Conservation (phyloP, 2,329 filamentous ascomycete genomes). For the Penicillium nordicum region DNA sequence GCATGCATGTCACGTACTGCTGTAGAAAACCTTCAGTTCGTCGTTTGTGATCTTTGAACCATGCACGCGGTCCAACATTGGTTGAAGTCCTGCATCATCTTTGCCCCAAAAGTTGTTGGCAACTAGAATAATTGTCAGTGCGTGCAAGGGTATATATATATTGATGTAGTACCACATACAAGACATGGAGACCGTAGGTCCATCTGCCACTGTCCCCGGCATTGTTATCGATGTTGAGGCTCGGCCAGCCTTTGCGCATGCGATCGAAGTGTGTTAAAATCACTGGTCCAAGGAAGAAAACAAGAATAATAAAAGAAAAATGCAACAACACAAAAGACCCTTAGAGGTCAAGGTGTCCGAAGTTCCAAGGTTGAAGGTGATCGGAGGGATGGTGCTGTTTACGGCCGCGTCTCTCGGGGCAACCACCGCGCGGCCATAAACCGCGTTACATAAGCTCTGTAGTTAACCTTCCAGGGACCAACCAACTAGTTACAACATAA, state of each 20-base stretch:
- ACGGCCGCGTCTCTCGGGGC: constrained; percentile 25
- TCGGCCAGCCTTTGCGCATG: constrained; percentile 39
- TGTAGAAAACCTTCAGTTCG: constrained; percentile 89
- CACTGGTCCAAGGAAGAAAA: constrained; percentile 9
- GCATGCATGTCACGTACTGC: constrained; percentile 53
- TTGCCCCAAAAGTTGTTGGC: constrained; percentile 99
- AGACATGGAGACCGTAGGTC: constrained; percentile 64
- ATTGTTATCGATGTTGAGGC: constrained; percentile 44
- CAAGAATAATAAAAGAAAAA: constrained; percentile 2
- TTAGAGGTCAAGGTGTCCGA: constrained; percentile 18
- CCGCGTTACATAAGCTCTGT: constrained; percentile 12
- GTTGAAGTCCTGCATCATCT: constrained; percentile 91
- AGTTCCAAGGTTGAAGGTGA: constrained; percentile 12
- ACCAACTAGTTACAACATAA: no score
- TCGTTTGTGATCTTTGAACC: constrained; percentile 92
- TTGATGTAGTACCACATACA: constrained; percentile 47
- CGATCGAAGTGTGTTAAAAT: constrained; percentile 12
- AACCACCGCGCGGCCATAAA: constrained; percentile 14
- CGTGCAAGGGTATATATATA: background rate
- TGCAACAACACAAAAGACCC: constrained; percentile 15
- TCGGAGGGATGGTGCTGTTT: constrained; percentile 22
- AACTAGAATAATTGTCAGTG: constrained; percentile 48
- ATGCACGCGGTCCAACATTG: constrained; percentile 90
- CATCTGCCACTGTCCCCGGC: constrained; percentile 60
- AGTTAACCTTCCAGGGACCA: no score